Evolutionary conservation across 257 asterid genomes (phyloP).

Genomic region (Coffea eugenioides): DNA sequence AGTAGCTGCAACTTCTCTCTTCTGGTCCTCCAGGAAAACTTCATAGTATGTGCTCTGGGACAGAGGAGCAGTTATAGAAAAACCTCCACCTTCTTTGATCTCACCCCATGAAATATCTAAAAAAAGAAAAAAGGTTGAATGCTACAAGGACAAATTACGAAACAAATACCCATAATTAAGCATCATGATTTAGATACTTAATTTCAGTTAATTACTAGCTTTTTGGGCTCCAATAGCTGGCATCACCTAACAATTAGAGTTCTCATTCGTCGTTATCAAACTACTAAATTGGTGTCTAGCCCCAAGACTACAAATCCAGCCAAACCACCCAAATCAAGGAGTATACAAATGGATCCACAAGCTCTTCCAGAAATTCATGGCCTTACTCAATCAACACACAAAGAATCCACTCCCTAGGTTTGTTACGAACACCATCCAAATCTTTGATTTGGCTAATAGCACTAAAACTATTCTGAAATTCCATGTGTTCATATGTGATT

Average conservation of each 20-base stretch:
- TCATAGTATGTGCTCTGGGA: conserved; percentile 50
- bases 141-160: neutral
- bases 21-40: conserved; percentile 56
- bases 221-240: neutral
- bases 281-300: neutral
- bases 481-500: too few relatives aligned
- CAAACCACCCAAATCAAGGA: neutral
- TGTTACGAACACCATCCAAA: too few relatives aligned
- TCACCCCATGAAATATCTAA: conserved; percentile 42
- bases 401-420: too few relatives aligned
- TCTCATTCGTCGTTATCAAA: neutral
- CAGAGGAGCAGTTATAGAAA: conserved; percentile 20
- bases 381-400: too few relatives aligned
- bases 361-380: too few relatives aligned
- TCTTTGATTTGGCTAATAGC: too few relatives aligned
- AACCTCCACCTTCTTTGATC: conserved; percentile 26
- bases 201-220: neutral
- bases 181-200: neutral
- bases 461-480: too few relatives aligned
- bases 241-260: neutral
- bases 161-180: neutral
- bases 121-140: conserved; percentile 18
- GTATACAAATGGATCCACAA: neutral
- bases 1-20: conserved; percentile 31
- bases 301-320: neutral